Conservation (phyloP, 1,284 basidiomycete genomes). For the Sphagnurus paluster region DNA sequence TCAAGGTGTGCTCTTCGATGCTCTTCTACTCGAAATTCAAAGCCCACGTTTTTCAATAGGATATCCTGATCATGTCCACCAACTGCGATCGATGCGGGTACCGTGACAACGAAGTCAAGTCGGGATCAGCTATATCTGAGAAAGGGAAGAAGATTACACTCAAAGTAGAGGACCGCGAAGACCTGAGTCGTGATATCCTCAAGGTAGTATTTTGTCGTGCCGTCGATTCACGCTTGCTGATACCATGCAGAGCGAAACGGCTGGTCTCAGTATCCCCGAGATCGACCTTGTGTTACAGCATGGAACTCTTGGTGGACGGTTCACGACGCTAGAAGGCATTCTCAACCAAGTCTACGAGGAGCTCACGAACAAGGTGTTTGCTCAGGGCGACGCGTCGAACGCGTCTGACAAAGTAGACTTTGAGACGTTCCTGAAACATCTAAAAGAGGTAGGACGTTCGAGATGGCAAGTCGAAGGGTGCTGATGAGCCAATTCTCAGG, state of each 20-base stretch:
- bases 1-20: conserved; percentile 67
- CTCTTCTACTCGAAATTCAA: background rate
- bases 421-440: conserved; percentile 73
- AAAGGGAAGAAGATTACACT: conserved; percentile 87
- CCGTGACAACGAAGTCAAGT: conserved; percentile 97
- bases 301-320: conserved; percentile 96
- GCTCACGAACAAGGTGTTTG: conserved; percentile 88
- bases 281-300: conserved; percentile 92
- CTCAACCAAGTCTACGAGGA: conserved; percentile 96
- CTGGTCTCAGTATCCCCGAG: conserved; percentile 90
- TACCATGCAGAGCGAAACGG: conserved; percentile 77
- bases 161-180: conserved; percentile 91
- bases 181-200: conserved; percentile 91
- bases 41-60: conserved; percentile 44
- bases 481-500: too few relatives aligned
- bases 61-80: conserved; percentile 98
- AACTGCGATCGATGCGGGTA: conserved; percentile 96
- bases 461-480: too few relatives aligned
- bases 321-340: conserved; percentile 97
- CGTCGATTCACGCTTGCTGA: background rate
- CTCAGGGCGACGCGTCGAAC: conserved; percentile 67
- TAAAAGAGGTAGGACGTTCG: conserved; percentile 60
- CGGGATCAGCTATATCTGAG: conserved; percentile 84
- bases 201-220: too few relatives aligned
- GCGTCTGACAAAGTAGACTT: conserved; percentile 59